These are phyloP conservation scores for Albizia julibrissin DNA, from an alignment of 306 rosid genomes.

Conservation along the genomic window DNA sequence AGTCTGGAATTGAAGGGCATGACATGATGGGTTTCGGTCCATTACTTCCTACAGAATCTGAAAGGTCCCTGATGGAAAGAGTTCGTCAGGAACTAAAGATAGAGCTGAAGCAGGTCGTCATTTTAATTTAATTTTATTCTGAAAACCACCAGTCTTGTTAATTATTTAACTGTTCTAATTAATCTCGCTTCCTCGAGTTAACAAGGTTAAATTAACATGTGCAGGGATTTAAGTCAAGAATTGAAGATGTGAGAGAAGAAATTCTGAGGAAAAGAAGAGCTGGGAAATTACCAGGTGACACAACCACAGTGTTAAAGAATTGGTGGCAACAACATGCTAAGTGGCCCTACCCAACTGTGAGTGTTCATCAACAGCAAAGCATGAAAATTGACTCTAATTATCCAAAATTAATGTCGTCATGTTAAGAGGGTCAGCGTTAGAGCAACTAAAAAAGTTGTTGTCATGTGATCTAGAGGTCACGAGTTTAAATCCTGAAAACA, in stretches of 20 bases:
- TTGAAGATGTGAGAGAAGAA: conserved; percentile 97
- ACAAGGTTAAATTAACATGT: not conserved
- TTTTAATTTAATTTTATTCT: not conserved
- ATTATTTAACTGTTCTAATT: not conserved
- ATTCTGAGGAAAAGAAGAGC: conserved; percentile 95
- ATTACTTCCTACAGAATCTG: conserved; percentile 94
- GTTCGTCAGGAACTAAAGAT: conserved; percentile 96
- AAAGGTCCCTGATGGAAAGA: conserved; percentile 91
- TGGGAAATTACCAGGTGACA: conserved; percentile 98
- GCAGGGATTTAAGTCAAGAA: conserved; percentile 94
- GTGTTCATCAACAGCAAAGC: conserved; percentile 26
- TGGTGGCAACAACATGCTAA: conserved; percentile 99
- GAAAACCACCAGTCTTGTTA: not conserved
- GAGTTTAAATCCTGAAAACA: no score
- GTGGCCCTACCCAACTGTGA: conserved; percentile 99
- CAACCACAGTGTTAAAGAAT: conserved; percentile 83
- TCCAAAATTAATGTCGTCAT: not conserved
- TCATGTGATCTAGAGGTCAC: no score
- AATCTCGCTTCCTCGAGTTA: not conserved
- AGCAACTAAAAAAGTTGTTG: no score
- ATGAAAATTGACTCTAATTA: not conserved
- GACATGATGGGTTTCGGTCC: conserved; percentile 99
- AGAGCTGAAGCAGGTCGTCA: conserved; percentile 90
- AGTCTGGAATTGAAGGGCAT: conserved; percentile 62
- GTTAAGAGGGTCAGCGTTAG: not conserved